Base-by-base conservation (phyloP, 73 alveolate species). In the Uronychia binucleata region DNA sequence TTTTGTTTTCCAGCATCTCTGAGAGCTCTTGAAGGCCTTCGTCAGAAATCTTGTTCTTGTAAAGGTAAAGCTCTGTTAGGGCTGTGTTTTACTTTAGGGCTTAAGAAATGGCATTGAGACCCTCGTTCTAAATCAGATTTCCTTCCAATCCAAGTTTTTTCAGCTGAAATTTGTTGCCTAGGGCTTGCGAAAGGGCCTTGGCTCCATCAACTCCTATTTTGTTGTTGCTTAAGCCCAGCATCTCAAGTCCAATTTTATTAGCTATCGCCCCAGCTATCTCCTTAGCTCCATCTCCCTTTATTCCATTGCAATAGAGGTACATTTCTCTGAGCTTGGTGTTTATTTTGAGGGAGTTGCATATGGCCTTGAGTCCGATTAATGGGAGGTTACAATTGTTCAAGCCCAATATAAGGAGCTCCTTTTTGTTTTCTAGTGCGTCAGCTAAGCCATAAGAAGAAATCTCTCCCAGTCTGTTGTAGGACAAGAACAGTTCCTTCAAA, bases 181-280 rank as follows among this genome's bases (percentile, higher is more conserved):
- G 87, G 1, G 81, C 92, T 46, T 5, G n/a, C 8, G 92, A 86
- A 1, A 86, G 31, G 30, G 14, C 0, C 26, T 46, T 59, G n/a
- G 92, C 92, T 0, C 92, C 92, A 26, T 78, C 87, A 34, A 34
- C 87, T n/a, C 83, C 87, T 11, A 86, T 77, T 28, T 78, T 30
- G 78, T 86, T 86, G 78, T 86, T 86, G 1, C 83, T 34, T 31
- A 86, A 33, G 8, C 92, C 92, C 30, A 86, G 33, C 14, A 77
- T 33, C 13, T 80, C 27, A 0, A 86, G 35, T 28, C 59, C 78
- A 0, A 60, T 25, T 46, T 86, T 86, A 57, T 78, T 79, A 0
- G 26, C 29, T 29, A 86, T 57, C 1, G 78, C 59, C 59, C 32
- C 59, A 25, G 83, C 46, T 25, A 86, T 77, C 26, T 26, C 60